These are phyloP conservation scores for Claviceps humidiphila DNA, from an alignment of 2,329 filamentous ascomycete genomes.

Conservation along the genomic window DNA sequence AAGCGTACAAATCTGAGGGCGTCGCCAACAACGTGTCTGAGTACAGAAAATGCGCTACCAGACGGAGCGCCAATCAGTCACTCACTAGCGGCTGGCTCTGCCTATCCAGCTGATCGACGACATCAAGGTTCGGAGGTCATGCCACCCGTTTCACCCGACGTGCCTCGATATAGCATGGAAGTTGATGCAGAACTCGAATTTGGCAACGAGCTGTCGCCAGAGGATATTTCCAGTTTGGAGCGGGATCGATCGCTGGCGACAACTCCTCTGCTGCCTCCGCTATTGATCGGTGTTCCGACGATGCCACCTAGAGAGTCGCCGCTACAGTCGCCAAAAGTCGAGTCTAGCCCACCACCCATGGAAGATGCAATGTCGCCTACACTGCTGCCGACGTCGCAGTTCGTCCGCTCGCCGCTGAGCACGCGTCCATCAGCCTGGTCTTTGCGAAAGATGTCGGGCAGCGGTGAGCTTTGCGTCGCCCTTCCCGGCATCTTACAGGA, in stretches of 20 bases:
- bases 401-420: conserved; percentile 51
- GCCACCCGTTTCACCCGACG: conserved; percentile 42
- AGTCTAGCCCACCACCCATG: conserved; percentile 2
- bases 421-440: conserved; percentile 67
- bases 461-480: conserved; percentile 39
- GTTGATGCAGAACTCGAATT: conserved; percentile 27
- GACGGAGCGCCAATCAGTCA: conserved; percentile 61
- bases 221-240: conserved; percentile 35
- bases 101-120: conserved; percentile 26
- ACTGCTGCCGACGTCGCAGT: conserved; percentile 33
- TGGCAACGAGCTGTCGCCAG: conserved; percentile 17
- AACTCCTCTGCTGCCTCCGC: conserved; percentile 74
- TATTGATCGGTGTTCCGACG: conserved; percentile 49
- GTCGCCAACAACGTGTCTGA: conserved; percentile 67
- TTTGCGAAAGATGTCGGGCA: conserved; percentile 50
- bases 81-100: conserved; percentile 57
- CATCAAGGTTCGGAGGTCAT: conserved; percentile 40
- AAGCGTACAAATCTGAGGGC: conserved; percentile 32
- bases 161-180: conserved; percentile 47
- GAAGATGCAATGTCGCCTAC: conserved; percentile 5
- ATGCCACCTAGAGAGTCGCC: conserved; percentile 57
- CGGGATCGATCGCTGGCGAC: conserved; percentile 51
- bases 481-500: conserved; percentile 55
- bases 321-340: conserved; percentile 62
- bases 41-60: conserved; percentile 64